Conservation (phyloP, 805 yeast species). For the Kuraishia hungarica region DNA sequence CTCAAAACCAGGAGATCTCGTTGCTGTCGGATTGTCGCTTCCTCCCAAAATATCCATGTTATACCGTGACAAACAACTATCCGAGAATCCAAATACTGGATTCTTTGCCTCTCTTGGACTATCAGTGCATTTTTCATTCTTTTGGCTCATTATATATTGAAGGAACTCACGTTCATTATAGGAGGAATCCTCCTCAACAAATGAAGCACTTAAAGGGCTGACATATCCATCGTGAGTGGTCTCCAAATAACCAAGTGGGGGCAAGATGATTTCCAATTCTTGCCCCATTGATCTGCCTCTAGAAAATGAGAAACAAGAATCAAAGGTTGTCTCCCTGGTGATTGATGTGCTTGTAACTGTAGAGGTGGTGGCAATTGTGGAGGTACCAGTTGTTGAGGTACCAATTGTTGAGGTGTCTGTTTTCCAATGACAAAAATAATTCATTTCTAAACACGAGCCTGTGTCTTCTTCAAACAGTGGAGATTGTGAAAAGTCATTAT, state of each 20-base stretch:
- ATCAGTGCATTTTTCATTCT: background rate
- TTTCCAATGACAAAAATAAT: background rate
- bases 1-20: background rate
- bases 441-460: background rate
- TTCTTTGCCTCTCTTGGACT: background rate
- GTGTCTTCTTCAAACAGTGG: background rate
- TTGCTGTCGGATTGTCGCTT: no score
- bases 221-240: background rate
- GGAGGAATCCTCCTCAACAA: slow-evolving; percentile 7
- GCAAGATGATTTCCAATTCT: background rate
- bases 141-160: background rate
- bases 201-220: slow-evolving; percentile 3
- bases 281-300: background rate
- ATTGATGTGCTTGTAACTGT: slow-evolving; percentile 2
- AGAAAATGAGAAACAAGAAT: background rate
- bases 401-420: no score
- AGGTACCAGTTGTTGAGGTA: no score
- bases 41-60: no score
- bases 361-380: no score
- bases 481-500: background rate
- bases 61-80: no score
- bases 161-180: background rate
- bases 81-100: background rate
- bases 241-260: background rate
- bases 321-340: background rate